These are phyloP conservation scores for Kluyveromyces aestuarii DNA, from an alignment of 805 yeast genomes.

Conservation along the genomic window DNA sequence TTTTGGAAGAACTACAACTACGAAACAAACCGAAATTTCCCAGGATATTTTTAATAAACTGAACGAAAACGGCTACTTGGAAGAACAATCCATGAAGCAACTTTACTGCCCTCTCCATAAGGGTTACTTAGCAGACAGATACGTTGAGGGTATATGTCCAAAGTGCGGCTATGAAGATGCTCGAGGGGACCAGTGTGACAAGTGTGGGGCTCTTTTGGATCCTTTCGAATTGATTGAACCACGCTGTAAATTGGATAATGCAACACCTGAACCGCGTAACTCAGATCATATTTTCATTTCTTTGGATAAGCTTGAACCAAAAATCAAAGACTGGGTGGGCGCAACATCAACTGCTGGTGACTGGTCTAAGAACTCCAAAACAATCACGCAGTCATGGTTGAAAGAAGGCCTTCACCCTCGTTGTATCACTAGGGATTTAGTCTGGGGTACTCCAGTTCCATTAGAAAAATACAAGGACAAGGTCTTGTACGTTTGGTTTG, in stretches of 20 bases:
- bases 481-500: conserved; percentile 97
- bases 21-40: conserved; percentile 85
- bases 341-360: conserved; percentile 60
- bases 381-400: conserved; percentile 88
- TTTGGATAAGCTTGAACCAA: conserved; percentile 76
- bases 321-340: conserved; percentile 62
- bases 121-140: conserved; percentile 91
- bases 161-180: conserved; percentile 94
- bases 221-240: conserved; percentile 93
- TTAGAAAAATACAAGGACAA: conserved; percentile 75
- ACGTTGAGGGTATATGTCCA: conserved; percentile 96
- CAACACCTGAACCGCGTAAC: conserved; percentile 69
- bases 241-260: conserved; percentile 85
- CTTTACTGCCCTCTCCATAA: conserved; percentile 85
- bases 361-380: conserved; percentile 89
- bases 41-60: conserved; percentile 83
- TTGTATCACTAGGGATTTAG: conserved; percentile 93
- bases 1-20: conserved; percentile 95
- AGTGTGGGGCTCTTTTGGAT: conserved; percentile 81
- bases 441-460: conserved; percentile 99
- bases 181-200: conserved; percentile 98
- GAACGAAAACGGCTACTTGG: conserved; percentile 67
- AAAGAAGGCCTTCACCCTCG: conserved; percentile 89
- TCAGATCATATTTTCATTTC: conserved; percentile 82
- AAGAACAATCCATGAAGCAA: conserved; percentile 83